A percentile compares a stretch with the other conserved stretches of the same genome.
Conservation (phyloP, 331 rosid species). For the Pyracantha coccinea region DNA sequence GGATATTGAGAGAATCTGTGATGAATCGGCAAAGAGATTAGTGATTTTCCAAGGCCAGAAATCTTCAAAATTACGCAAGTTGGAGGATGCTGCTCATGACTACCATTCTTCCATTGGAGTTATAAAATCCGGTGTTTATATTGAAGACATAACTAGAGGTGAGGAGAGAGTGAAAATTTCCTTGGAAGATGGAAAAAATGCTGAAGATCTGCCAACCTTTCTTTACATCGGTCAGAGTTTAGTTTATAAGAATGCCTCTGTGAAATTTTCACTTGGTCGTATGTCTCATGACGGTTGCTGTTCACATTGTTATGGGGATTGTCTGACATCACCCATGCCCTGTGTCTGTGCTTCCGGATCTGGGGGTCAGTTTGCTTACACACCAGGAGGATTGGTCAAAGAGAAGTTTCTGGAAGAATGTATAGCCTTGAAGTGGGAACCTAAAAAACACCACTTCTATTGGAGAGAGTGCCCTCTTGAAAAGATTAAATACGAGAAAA, state of each 20-base stretch:
- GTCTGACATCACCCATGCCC: constrained; percentile 41
- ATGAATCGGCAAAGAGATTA: background rate
- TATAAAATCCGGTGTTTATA: constrained; percentile 20
- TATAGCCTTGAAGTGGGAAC: constrained; percentile 29
- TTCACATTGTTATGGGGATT: constrained; percentile 59
- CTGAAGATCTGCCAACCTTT: constrained; percentile 41
- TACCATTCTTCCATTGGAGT: constrained; percentile 10
- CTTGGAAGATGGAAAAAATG: constrained; percentile 37
- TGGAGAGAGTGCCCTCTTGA: constrained; percentile 54
- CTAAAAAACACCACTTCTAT: constrained; percentile 26
- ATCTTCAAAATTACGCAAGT: constrained; percentile 14
- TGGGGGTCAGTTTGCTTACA: constrained; percentile 59
- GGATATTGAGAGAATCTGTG: background rate
- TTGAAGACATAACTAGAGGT: constrained; percentile 65
- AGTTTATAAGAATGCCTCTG: constrained; percentile 49
- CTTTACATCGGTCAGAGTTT: constrained; percentile 43
- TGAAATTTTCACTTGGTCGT: constrained; percentile 38
- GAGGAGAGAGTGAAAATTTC: constrained; percentile 53
- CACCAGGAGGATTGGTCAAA: constrained; percentile 47
- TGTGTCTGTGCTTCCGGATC: constrained; percentile 57
- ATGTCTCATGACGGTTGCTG: constrained; percentile 53
- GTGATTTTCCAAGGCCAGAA: background rate
- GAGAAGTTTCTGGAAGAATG: constrained; percentile 60
- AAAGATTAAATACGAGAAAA: constrained; percentile 29
- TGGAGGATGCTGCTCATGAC: constrained; percentile 23